phyloP scores from a whole-genome alignment of 2,329 filamentous ascomycete genomes.

The Leptosphaerulina australis region DNA sequence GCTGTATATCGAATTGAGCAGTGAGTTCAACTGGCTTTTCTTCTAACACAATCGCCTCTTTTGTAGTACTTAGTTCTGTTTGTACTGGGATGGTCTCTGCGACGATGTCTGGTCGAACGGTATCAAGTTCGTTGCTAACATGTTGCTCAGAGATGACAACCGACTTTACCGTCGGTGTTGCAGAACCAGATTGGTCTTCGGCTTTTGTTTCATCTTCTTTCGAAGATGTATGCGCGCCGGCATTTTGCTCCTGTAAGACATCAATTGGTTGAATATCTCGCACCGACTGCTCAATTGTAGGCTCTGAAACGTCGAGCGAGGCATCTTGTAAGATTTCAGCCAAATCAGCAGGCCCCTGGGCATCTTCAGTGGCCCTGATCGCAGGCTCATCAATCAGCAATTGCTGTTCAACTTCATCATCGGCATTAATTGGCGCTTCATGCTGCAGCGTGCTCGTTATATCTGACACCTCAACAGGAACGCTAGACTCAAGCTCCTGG shows the following conservation, averaged over 20 bases:
- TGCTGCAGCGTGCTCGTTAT: neutral
- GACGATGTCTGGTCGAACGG: neutral
- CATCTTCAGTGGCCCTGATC: neutral
- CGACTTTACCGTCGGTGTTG: slow-evolving; percentile 19
- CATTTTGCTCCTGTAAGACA: neutral
- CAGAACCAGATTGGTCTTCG: slow-evolving; percentile 21
- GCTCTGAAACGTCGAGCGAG: neutral
- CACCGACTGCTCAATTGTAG: neutral
- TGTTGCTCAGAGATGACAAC: neutral
- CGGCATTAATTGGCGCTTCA: neutral
- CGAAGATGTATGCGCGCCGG: slow-evolving; percentile 15
- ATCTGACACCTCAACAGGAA: neutral
- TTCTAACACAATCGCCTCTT: neutral
- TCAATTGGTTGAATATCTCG: neutral
- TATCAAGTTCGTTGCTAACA: neutral
- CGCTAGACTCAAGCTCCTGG: slow-evolving; percentile 6
- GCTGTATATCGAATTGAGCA: slow-evolving; percentile 8
- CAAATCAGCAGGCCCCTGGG: neutral
- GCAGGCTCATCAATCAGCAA: neutral
- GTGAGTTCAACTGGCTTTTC: slow-evolving; percentile 6
- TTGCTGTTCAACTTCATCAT: neutral
- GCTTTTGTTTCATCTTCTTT: slow-evolving; percentile 35
- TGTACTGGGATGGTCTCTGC: neutral
- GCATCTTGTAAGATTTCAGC: neutral
- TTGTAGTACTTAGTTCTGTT: neutral